Conservation (phyloP, 495 filamentous ascomycete species). For the Penicillium bialowiezense region DNA sequence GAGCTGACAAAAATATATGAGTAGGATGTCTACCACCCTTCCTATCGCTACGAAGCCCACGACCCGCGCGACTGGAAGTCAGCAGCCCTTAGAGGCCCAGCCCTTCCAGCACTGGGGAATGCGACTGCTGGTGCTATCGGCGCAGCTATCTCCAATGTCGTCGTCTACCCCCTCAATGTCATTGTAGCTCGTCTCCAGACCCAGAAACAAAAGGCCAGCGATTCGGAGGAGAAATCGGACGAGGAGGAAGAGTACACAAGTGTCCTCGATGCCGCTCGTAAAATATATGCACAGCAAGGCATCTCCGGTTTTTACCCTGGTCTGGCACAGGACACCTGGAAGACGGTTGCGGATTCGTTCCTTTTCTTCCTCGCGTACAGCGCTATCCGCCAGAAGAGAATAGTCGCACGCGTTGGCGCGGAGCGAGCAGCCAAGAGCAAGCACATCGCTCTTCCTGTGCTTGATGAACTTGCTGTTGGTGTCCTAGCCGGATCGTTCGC, state of each 20-base stretch:
- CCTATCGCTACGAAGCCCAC: slow-evolving; percentile 42
- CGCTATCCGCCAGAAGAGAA: slow-evolving; percentile 60
- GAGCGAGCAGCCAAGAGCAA: slow-evolving; percentile 37
- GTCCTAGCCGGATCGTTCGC: slow-evolving; percentile 75
- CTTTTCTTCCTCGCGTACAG: slow-evolving; percentile 85
- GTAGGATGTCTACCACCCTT: slow-evolving; percentile 51
- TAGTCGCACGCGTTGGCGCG: slow-evolving; percentile 37
- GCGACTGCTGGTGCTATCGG: slow-evolving; percentile 78
- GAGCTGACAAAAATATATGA: too few relatives aligned
- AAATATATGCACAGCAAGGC: slow-evolving; percentile 72
- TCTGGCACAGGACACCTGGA: slow-evolving; percentile 66
- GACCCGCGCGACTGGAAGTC: slow-evolving; percentile 34
- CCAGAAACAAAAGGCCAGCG: slow-evolving; percentile 54
- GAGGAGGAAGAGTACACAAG: slow-evolving; percentile 56
- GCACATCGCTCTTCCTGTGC: slow-evolving; percentile 51
- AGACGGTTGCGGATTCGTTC: slow-evolving; percentile 72
- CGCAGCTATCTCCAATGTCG: slow-evolving; percentile 74
- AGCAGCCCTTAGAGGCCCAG: slow-evolving; percentile 42
- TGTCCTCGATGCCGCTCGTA: slow-evolving; percentile 64
- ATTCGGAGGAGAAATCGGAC: slow-evolving; percentile 22
- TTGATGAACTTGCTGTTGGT: slow-evolving; percentile 76
- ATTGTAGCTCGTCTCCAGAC: slow-evolving; percentile 83
- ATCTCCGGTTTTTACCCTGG: slow-evolving; percentile 73
- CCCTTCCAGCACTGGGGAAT: slow-evolving; percentile 84
- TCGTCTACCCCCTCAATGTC: slow-evolving; percentile 82